Conservation (phyloP, 768 basidiomycete genomes). For the Boletellus ananas region DNA sequence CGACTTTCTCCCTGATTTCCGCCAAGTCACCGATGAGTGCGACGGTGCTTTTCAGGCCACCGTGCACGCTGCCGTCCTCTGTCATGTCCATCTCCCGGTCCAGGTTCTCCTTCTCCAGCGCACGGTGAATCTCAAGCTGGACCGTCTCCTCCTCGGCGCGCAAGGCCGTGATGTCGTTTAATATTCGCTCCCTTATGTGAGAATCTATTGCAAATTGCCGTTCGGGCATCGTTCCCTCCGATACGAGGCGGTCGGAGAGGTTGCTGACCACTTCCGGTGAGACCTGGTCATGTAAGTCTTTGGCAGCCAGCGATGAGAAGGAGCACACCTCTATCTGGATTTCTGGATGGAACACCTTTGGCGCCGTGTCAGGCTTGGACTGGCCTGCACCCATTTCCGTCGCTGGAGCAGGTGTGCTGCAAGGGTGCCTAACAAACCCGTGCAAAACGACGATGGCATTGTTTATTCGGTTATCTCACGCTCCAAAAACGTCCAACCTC, state of each 20-base stretch:
- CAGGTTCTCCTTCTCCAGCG: constrained; percentile 84
- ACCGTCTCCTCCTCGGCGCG: constrained; percentile 68
- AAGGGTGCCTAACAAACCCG: neutral
- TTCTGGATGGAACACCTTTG: constrained; percentile 56
- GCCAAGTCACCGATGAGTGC: constrained; percentile 71
- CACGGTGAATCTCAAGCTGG: constrained; percentile 66
- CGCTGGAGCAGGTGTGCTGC: neutral
- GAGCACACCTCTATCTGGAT: constrained; percentile 49
- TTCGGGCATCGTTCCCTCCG: constrained; percentile 57
- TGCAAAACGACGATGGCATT: neutral
- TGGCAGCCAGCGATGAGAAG: neutral
- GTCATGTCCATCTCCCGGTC: constrained; percentile 64
- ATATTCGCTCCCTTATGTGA: constrained; percentile 69
- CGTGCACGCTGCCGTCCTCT: constrained; percentile 39
- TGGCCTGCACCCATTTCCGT: constrained; percentile 62
- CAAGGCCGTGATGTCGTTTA: constrained; percentile 61
- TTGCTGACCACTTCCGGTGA: constrained; percentile 80
- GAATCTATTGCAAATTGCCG: constrained; percentile 73
- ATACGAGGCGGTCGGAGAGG: constrained; percentile 60
- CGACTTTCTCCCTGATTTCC: constrained; percentile 68
- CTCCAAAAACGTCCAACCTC: neutral
- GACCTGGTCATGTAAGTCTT: constrained; percentile 48
- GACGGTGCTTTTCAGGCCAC: constrained; percentile 53
- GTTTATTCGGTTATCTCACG: neutral
- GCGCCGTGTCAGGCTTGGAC: constrained; percentile 53